Conservation (phyloP, 2,329 filamentous ascomycete genomes). For the Xylariomycetidae sp. region DNA sequence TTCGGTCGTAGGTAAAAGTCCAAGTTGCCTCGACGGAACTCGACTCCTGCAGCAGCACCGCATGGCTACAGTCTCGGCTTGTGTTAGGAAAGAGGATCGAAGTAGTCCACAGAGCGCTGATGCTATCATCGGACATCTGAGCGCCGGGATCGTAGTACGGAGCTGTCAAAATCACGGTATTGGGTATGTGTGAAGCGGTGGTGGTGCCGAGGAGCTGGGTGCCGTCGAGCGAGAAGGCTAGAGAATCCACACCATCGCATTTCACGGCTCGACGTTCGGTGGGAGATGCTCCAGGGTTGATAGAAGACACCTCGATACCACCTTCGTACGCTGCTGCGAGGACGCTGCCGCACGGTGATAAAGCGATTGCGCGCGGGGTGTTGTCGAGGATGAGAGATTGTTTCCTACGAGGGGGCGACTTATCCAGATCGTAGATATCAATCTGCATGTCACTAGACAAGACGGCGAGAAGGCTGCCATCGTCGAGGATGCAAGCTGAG, state of each 20-base stretch:
- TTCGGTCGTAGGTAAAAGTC: conserved; percentile 74
- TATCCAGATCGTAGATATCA: conserved; percentile 72
- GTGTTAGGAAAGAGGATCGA: conserved; percentile 80
- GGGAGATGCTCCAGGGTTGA: conserved; percentile 57
- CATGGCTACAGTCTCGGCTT: conserved; percentile 74
- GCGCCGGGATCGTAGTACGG: conserved; percentile 74
- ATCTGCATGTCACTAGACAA: conserved; percentile 79
- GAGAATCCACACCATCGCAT: conserved; percentile 68
- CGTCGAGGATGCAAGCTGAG: conserved; percentile 73
- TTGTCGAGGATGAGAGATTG: conserved; percentile 75
- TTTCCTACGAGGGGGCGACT: conserved; percentile 62
- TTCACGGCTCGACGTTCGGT: conserved; percentile 73
- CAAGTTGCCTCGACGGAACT: conserved; percentile 63
- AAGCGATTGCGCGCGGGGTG: conserved; percentile 69
- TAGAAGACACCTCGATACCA: conserved; percentile 81
- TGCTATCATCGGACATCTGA: conserved; percentile 59
- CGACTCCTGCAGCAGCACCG: conserved; percentile 61
- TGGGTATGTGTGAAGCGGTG: conserved; percentile 57
- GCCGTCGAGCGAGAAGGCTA: conserved; percentile 74
- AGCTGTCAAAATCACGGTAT: conserved; percentile 71
- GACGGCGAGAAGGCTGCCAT: conserved; percentile 72
- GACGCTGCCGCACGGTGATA: conserved; percentile 78
- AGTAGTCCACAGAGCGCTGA: conserved; percentile 77
- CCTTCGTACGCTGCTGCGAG: conserved; percentile 81
- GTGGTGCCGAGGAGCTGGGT: conserved; percentile 76